Percentiles rank a stretch among this genome's conserved stretches.
phyloP scores from a whole-genome alignment of 305 asterid genomes.

The Fraxinus albicans region DNA sequence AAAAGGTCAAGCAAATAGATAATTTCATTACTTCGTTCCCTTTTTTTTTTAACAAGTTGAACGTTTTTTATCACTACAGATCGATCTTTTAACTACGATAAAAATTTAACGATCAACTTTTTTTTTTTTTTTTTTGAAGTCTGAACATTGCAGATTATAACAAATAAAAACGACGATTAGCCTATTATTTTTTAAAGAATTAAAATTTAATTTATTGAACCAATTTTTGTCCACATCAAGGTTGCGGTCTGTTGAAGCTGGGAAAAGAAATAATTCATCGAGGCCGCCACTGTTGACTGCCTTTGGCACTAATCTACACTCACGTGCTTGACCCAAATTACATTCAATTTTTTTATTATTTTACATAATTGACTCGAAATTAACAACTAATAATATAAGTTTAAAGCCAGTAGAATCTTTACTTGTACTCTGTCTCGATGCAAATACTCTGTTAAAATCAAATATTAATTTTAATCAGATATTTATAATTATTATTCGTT shows the following conservation, averaged over 20 bases:
- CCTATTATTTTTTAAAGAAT: neutral
- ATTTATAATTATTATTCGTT: no score
- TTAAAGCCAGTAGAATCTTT: neutral
- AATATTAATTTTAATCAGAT: no score
- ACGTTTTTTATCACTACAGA: neutral
- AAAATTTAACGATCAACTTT: neutral
- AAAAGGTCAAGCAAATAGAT: neutral
- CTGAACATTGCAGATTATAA: neutral
- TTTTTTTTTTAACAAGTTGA: neutral
- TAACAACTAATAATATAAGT: neutral
- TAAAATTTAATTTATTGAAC: neutral
- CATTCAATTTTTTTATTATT: neutral
- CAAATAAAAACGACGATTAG: neutral
- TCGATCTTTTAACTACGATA: neutral
- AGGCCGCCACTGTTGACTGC: neutral
- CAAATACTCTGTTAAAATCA: no score
- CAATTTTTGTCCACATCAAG: neutral
- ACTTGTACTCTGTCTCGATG: neutral
- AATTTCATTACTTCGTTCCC: neutral
- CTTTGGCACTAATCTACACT: neutral
- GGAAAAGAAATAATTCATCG: neutral
- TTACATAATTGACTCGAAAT: neutral
- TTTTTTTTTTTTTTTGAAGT: neutral
- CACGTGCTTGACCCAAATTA: slow-evolving; percentile 1
- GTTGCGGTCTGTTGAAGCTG: neutral